phyloP scores from a whole-genome alignment of 2,329 filamentous ascomycete species.

The Talaromyces sp. region DNA sequence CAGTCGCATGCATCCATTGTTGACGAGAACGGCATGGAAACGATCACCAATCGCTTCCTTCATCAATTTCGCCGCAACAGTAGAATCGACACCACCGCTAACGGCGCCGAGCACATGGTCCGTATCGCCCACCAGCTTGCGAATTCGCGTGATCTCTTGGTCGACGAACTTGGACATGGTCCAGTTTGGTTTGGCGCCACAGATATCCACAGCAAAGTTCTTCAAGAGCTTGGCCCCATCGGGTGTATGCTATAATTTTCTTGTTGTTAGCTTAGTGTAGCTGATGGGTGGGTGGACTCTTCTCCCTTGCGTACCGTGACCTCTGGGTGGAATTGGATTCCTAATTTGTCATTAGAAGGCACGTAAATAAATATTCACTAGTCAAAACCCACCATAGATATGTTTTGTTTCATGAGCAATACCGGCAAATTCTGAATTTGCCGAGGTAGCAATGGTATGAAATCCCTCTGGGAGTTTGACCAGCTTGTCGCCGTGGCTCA shows the following conservation, averaged over 20 bases:
- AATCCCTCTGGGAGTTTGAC: constrained; percentile 68
- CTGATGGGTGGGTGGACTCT: not conserved
- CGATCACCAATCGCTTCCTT: constrained; percentile 78
- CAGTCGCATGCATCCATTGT: constrained; percentile 81
- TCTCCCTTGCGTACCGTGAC: constrained; percentile 41
- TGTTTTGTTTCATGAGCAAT: constrained; percentile 57
- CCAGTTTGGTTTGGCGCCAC: constrained; percentile 72
- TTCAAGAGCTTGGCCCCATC: constrained; percentile 65
- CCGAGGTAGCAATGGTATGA: constrained; percentile 66
- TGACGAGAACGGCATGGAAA: constrained; percentile 79
- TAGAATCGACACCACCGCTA: constrained; percentile 82
- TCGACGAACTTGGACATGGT: constrained; percentile 79
- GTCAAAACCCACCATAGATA: constrained; percentile 80
- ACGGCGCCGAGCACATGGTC: constrained; percentile 79
- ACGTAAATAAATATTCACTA: constrained; percentile 31
- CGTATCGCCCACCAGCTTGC: constrained; percentile 72
- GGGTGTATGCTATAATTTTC: constrained; percentile 53
- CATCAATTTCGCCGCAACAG: constrained; percentile 83
- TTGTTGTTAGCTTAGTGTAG: not conserved
- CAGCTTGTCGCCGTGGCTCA: constrained; percentile 89
- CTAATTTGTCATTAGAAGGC: not conserved
- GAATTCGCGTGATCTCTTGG: constrained; percentile 75
- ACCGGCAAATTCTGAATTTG: constrained; percentile 73
- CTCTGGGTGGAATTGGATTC: constrained; percentile 50
- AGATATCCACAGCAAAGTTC: constrained; percentile 85